Evolutionary conservation across 495 filamentous ascomycete genomes (phyloP).

Genomic region (Tuber microsphaerosporum): DNA sequence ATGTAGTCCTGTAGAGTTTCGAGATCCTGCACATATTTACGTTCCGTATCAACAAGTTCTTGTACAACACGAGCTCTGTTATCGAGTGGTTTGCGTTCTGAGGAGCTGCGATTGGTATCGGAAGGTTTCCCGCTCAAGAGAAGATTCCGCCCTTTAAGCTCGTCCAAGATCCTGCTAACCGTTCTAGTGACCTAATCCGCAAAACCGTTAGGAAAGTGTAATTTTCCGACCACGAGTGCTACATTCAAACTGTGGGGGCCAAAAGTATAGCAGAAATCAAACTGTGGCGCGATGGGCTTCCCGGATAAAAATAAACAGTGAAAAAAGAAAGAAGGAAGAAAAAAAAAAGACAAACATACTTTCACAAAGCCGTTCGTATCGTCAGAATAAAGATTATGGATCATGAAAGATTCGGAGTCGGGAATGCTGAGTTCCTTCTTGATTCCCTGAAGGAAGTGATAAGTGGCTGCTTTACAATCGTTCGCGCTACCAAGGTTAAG

Average conservation of each 20-base stretch:
- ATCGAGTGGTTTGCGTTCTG: slow-evolving; percentile 56
- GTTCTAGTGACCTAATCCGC: slow-evolving; percentile 60
- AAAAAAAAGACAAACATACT: slow-evolving; percentile 47
- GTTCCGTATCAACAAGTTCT: slow-evolving; percentile 86
- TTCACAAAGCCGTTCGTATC: slow-evolving; percentile 98
- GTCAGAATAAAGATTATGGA: slow-evolving; percentile 82
- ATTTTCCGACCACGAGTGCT: background rate
- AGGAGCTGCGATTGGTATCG: slow-evolving; percentile 46
- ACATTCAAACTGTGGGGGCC: background rate
- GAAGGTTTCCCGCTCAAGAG: slow-evolving; percentile 53
- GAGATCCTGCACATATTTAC: slow-evolving; percentile 96
- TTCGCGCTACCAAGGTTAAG: slow-evolving; percentile 37
- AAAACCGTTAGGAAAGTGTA: slow-evolving; percentile 9
- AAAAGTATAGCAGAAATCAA: background rate
- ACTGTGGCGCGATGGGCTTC: background rate
- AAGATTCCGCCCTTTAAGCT: slow-evolving; percentile 65
- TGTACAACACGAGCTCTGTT: slow-evolving; percentile 80
- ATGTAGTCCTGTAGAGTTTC: slow-evolving; percentile 91
- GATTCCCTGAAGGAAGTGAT: slow-evolving; percentile 64
- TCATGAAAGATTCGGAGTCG: slow-evolving; percentile 77
- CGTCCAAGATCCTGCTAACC: slow-evolving; percentile 83
- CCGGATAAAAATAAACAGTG: background rate
- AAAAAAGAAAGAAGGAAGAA: background rate
- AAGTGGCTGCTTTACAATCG: slow-evolving; percentile 54
- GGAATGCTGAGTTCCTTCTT: slow-evolving; percentile 66